Base-by-base conservation (phyloP, 257 asterid genomes). In the Cynanchum wilfordii region DNA sequence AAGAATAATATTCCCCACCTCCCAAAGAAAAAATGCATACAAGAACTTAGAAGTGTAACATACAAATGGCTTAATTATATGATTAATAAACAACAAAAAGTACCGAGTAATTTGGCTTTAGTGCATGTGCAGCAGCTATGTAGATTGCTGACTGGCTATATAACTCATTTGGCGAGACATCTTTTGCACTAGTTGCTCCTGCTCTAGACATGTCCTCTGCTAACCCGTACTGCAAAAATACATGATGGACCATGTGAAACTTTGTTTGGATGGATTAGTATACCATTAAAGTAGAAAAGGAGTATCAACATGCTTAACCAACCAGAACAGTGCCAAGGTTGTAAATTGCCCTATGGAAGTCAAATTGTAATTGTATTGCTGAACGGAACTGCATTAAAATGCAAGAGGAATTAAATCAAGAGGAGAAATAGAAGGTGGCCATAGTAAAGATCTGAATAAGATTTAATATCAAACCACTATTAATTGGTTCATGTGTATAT, bases 241-340 rank as follows among this genome's bases (percentile, higher is more conserved):
- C 82, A 84, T 54, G 73, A 55, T 56, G 20, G 58, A 65, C 56
- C 15, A 72, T 7, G 13, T 60, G 47, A 50, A 19, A 58, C 64
- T 40, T 52, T 47, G n/a, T 50, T 44, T 49, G 36, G 36, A n/a
- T 42, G 40, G 22, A 59, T 44, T 6, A 69, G 10, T 30, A 69
- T 38, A 54, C 24, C 42, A 55, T 24, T 33, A 55, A n/a, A 50
- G 69, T 55, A 29, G 22, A 27, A 44, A 38, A 58, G 47, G n/a
- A 27, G 15, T n/a, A 54, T 36, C 40, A 45, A 77, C 8, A 36
- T 4, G 25, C 44, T 63, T 62, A 83, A 86, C 97, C 84, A 73
- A 95, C 99, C 97, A 95, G 88, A 76, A 95, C 98, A 60, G 99
- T 95, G 82, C 99, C 99, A 62, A 95, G 97, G 86, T 95, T 95